A percentile compares a stretch with the other conserved stretches of the same genome.
phyloP scores from a whole-genome alignment of 768 basidiomycete genomes.

The Lepiota brunneoincarnata region DNA sequence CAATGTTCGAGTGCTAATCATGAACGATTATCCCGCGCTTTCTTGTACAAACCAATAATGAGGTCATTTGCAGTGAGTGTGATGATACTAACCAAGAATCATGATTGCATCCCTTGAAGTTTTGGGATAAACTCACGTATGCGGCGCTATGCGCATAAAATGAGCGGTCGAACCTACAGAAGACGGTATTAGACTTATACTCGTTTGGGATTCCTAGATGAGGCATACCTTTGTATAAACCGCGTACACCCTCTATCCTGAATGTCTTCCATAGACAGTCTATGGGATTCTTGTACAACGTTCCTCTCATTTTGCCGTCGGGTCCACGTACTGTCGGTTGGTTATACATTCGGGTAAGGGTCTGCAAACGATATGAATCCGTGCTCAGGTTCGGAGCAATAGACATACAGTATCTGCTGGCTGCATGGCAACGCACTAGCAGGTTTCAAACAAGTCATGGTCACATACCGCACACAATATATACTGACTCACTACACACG shows the following conservation, averaged over 20 bases:
- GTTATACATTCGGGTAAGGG: slow-evolving; percentile 94
- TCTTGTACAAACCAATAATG: slow-evolving; percentile 67
- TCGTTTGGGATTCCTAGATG: not conserved
- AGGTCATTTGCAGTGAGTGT: slow-evolving; percentile 88
- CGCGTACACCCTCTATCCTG: slow-evolving; percentile 81
- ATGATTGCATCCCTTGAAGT: not conserved
- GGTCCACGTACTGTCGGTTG: slow-evolving; percentile 77
- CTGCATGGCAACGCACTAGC: slow-evolving; percentile 88
- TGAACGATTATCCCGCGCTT: slow-evolving; percentile 26
- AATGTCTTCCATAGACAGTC: slow-evolving; percentile 98
- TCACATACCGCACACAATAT: not conserved
- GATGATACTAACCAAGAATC: slow-evolving; percentile 57
- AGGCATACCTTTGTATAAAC: slow-evolving; percentile 89
- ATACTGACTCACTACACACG: slow-evolving; percentile 73
- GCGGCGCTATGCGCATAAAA: slow-evolving; percentile 88
- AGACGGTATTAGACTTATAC: not conserved
- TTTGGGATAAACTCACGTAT: slow-evolving; percentile 56
- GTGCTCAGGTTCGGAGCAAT: not conserved
- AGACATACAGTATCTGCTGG: slow-evolving; percentile 76
- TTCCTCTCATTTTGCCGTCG: slow-evolving; percentile 69
- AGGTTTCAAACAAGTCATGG: slow-evolving; percentile 9
- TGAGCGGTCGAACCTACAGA: slow-evolving; percentile 84
- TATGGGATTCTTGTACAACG: slow-evolving; percentile 87
- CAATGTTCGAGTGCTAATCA: slow-evolving; percentile 27
- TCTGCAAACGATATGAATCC: slow-evolving; percentile 35